Evolutionary conservation across 805 yeast genomes (phyloP), one percentile per base, ranked within the genome.

Genomic region (Diddensiella transvaalensis): DNA sequence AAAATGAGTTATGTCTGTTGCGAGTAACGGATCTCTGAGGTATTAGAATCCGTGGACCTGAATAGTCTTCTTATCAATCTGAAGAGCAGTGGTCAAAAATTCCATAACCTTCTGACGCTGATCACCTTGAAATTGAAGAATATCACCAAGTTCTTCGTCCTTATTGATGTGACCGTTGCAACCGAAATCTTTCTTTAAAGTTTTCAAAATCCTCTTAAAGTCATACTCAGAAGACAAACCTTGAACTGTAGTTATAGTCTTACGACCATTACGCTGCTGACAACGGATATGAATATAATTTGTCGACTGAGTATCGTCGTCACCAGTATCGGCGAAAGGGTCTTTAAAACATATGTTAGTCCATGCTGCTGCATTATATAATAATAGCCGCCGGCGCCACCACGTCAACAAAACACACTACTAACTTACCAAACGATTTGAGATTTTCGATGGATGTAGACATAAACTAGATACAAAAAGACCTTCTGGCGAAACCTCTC

Each of bases 311-410:
- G 96, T 85, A 72, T 91, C 96, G 76, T 93, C 95, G 81, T 91
- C 98, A 78, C 97, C 98, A 75, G 97, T 90, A 74, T 91, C 99
- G 83, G 98, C 97, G 83, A 91, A 91, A 56, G 99, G 99, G 76
- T 91, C 96, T 77, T 43, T 40, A 17, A 40, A 42, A 40, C 40
- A 18, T 26, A 17, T 6, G 6, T 13, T 11, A 23, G 18, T n/a
- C 43, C 11, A 22, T 3, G 11, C 30, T 3, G 6, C 13, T 15
- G 29, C 29, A 40, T 18, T 21, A 44, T 17, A 3, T 22, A n/a
- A 19, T n/a, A 5, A 17, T 11, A 22, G 18, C 30, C 33, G 30
- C 43, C 24, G 30, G 33, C 22, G 13, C 15, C 38, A 44, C 6
- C 40, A 44, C 39, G n/a, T n/a, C n/a, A n/a, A 29, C 13, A 5